A percentile compares a stretch with the other conserved stretches of the same genome.
phyloP scores from a whole-genome alignment of 1,139 yeast species.

The Blastobotrys arbuscula region DNA sequence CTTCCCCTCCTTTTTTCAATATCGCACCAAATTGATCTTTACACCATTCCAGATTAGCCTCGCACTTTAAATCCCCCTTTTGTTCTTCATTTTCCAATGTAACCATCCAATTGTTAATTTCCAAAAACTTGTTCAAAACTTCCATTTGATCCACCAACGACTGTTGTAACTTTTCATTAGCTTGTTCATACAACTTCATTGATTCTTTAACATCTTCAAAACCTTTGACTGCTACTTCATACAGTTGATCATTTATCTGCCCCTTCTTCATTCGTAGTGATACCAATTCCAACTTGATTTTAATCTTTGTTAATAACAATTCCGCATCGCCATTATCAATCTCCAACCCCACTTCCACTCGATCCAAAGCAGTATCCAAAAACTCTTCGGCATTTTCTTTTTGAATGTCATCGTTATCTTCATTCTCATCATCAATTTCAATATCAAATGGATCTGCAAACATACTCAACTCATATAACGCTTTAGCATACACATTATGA shows the following conservation, averaged over 20 bases:
- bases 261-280: constrained; percentile 26
- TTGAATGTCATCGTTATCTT: constrained; percentile 6
- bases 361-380: constrained; percentile 66
- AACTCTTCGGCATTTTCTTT: constrained; percentile 43
- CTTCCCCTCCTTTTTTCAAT: constrained; percentile 20
- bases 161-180: constrained; percentile 37
- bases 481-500: constrained; percentile 67
- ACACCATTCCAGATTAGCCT: constrained; percentile 22
- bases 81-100: constrained; percentile 47
- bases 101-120: constrained; percentile 51
- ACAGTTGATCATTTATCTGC: constrained; percentile 11
- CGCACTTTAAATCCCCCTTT: constrained; percentile 24
- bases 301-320: constrained; percentile 50
- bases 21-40: constrained; percentile 21
- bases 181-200: constrained; percentile 42
- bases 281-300: constrained; percentile 45
- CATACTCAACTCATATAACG: constrained; percentile 61
- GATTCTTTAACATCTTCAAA: constrained; percentile 39
- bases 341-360: constrained; percentile 57
- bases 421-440: background rate
- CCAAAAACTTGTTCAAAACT: constrained; percentile 38
- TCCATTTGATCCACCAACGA: constrained; percentile 22
- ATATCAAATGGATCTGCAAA: constrained; percentile 24
- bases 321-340: constrained; percentile 40
- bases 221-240: constrained; percentile 13